These are phyloP conservation scores for Collybia mongolica DNA, from an alignment of 768 basidiomycete genomes.

Conservation along the genomic window DNA sequence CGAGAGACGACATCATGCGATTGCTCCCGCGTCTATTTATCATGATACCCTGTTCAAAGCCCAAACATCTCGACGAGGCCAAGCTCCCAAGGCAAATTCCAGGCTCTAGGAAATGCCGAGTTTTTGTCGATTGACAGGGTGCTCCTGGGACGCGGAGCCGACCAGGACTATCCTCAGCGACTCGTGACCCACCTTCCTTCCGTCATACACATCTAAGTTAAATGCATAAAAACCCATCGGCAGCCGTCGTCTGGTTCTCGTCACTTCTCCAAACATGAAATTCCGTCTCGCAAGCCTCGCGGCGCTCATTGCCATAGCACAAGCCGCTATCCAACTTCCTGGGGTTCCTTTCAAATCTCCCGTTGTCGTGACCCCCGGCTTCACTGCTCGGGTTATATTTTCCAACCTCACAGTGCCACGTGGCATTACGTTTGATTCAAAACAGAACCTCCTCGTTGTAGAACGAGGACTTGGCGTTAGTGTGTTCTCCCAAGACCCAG, in stretches of 20 bases:
- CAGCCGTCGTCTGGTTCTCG: background rate
- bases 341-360: constrained; percentile 32
- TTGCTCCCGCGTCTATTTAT: too few relatives aligned
- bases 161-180: too few relatives aligned
- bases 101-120: too few relatives aligned
- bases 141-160: too few relatives aligned
- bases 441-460: constrained; percentile 39
- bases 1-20: too few relatives aligned
- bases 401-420: constrained; percentile 41
- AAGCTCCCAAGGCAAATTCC: too few relatives aligned
- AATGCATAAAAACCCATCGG: too few relatives aligned
- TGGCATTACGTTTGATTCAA: constrained; percentile 37
- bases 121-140: too few relatives aligned
- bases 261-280: constrained; percentile 5
- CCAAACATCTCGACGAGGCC: too few relatives aligned
- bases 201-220: background rate
- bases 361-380: constrained; percentile 32
- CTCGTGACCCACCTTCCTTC: too few relatives aligned
- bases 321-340: constrained; percentile 26
- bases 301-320: constrained; percentile 1
- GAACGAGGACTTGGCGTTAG: constrained; percentile 43
- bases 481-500: constrained; percentile 26
- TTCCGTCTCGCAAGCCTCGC: constrained; percentile 1
- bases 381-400: constrained; percentile 33
- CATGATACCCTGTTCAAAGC: too few relatives aligned